Evolutionary conservation across 805 yeast genomes (phyloP), one percentile per base, ranked within the genome.

Genomic region (Brettanomyces sp.): DNA sequence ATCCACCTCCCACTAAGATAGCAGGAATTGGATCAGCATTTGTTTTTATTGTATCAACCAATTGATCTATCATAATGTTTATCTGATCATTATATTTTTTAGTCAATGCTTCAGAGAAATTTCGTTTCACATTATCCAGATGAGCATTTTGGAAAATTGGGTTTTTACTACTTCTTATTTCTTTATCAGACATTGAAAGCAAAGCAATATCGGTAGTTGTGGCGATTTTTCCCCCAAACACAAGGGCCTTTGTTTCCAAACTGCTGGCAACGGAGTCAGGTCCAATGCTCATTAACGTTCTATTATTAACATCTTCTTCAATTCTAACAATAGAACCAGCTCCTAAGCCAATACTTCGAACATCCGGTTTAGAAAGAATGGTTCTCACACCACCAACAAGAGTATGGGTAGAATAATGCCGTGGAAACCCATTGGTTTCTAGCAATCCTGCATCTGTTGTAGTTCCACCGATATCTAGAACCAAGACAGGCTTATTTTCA

Each of bases 401-500:
- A 3, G 73, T 64, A 51, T 65, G 65, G 4, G 74, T 61, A 1
- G 76, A 65, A 3, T 73, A 61, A 46, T 71, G 75, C 25, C 75
- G 56, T 5, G 77, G 78, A 54, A 71, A 73, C 1, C 77, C 77
- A 18, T 67, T 53, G 4, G 73, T 67, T 8, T 73, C 54, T 32
- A 73, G 50, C 41, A 70, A 49, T 7, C 78, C 77, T n/a, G 71
- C 73, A 53, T 73, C 77, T 6, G 76, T 59, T 4, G 78, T 73
- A 11, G 78, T 73, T 11, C 77, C 78, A 14, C 78, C 78, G 36
- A 73, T 67, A 53, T 73, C 78, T 34, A 66, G 66, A n/a, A 73
- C 74, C 42, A 70, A 51, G 13, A 64, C 59, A 36, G 55, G 50
- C 6, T 76, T 73, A 5, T 18, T 18, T 18, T 35, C 21, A 28